Evolutionary conservation across 345 rosid species (phyloP).

Genomic region (Euphorbia pulcherrima): DNA sequence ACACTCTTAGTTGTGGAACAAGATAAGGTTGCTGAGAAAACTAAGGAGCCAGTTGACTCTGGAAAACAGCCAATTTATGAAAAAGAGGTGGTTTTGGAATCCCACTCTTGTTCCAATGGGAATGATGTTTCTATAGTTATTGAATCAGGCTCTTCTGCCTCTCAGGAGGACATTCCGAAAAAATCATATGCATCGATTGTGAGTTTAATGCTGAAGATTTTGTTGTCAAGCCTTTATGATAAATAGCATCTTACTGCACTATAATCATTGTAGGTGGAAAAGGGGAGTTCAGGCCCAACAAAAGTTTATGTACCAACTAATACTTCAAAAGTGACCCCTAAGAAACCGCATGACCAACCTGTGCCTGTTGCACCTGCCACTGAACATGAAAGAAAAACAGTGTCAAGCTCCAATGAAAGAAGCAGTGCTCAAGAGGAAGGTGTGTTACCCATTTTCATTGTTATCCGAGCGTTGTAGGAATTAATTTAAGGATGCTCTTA

Average conservation of each 20-base stretch:
- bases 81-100: conserved; percentile 17
- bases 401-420: conserved; percentile 19
- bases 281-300: conserved; percentile 15
- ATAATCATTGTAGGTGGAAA: conserved; percentile 21
- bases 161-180: conserved; percentile 23
- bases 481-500: neutral
- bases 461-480: neutral
- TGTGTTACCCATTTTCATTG: neutral
- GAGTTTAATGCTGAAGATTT: conserved; percentile 12
- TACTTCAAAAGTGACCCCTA: conserved; percentile 11
- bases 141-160: conserved; percentile 17
- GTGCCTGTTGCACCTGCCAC: conserved; percentile 10
- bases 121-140: conserved; percentile 10
- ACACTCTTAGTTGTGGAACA: conserved; percentile 11
- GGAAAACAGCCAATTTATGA: conserved; percentile 10
- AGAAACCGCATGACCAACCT: conserved; percentile 15
- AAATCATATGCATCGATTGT: conserved; percentile 36
- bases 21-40: conserved; percentile 10
- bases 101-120: conserved; percentile 15
- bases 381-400: conserved; percentile 21
- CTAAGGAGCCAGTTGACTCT: conserved; percentile 3
- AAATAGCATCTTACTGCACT: neutral
- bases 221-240: neutral
- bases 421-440: conserved; percentile 22
- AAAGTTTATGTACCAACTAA: conserved; percentile 20